Conservation (phyloP, 176 grass and related monocot genomes). For the Urochloa ruziziensis region DNA sequence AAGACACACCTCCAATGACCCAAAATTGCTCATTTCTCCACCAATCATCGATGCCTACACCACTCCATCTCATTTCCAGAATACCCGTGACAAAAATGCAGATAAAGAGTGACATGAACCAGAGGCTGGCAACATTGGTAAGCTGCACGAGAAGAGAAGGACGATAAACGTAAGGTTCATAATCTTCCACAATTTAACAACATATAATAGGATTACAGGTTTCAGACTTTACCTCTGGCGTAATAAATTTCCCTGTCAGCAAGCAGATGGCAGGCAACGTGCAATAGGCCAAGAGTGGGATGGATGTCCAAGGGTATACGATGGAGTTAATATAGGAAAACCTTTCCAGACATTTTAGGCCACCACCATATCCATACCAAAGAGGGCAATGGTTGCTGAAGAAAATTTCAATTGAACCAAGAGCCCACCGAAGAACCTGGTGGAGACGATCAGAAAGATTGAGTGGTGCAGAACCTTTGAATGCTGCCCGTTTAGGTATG, state of each 20-base stretch:
- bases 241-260: slow-evolving; percentile 64
- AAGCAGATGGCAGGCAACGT: slow-evolving; percentile 65
- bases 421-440: slow-evolving; percentile 69
- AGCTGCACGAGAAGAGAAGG: slow-evolving; percentile 42
- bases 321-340: slow-evolving; percentile 66
- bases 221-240: slow-evolving; percentile 47
- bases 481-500: slow-evolving; percentile 46
- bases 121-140: slow-evolving; percentile 64
- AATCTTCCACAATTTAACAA: neutral
- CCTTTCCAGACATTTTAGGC: slow-evolving; percentile 55
- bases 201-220: neutral
- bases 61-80: slow-evolving; percentile 81
- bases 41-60: slow-evolving; percentile 64
- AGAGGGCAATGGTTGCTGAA: slow-evolving; percentile 68
- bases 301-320: slow-evolving; percentile 63
- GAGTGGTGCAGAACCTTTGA: slow-evolving; percentile 67
- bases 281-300: slow-evolving; percentile 64
- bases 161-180: neutral
- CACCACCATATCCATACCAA: slow-evolving; percentile 70
- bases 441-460: slow-evolving; percentile 77
- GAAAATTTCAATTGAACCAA: slow-evolving; percentile 69
- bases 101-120: slow-evolving; percentile 76
- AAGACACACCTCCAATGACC: slow-evolving; percentile 71
- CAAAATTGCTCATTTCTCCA: slow-evolving; percentile 84
- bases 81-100: slow-evolving; percentile 70